phyloP scores from a whole-genome alignment of 2,329 filamentous ascomycete species.

The Fusarium nurragi region DNA sequence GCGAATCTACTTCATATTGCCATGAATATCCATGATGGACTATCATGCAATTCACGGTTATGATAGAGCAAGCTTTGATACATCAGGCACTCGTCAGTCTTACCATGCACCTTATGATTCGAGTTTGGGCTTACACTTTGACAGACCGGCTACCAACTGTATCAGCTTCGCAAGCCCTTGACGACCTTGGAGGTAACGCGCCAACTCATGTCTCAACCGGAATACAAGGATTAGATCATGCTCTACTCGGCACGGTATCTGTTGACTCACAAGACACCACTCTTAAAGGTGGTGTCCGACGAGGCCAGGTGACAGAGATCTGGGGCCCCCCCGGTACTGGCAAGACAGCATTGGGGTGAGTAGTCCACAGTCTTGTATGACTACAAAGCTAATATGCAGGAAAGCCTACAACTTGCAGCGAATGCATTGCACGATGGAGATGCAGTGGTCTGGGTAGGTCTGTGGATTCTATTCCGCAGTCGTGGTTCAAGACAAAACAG shows the following conservation, averaged over 20 bases:
- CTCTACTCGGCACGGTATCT: constrained; percentile 47
- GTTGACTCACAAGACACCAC: constrained; percentile 22
- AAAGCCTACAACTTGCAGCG: constrained; percentile 75
- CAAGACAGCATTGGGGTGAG: constrained; percentile 84
- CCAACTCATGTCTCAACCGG: constrained; percentile 66
- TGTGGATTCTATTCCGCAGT: constrained; percentile 47
- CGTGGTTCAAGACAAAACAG: neutral
- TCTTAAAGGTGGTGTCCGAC: constrained; percentile 67
- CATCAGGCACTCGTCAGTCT: constrained; percentile 61
- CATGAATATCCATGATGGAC: constrained; percentile 58
- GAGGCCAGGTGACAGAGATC: constrained; percentile 84
- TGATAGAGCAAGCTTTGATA: constrained; percentile 69
- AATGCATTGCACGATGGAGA: constrained; percentile 69
- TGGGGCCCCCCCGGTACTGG: constrained; percentile 88
- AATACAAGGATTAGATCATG: constrained; percentile 61
- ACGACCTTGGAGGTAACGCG: constrained; percentile 63
- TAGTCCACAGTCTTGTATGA: constrained; percentile 16
- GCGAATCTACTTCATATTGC: constrained; percentile 26
- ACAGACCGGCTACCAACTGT: constrained; percentile 80
- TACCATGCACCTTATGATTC: constrained; percentile 1
- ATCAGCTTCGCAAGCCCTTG: constrained; percentile 76
- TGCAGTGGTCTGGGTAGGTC: constrained; percentile 85
- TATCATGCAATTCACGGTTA: constrained; percentile 68
- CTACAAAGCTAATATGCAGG: constrained; percentile 21
- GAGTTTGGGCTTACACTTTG: constrained; percentile 23